Percentiles rank a stretch among this genome's conserved stretches.
Evolutionary conservation across 331 rosid species (phyloP).

Genomic region (Quercus lobata): DNA sequence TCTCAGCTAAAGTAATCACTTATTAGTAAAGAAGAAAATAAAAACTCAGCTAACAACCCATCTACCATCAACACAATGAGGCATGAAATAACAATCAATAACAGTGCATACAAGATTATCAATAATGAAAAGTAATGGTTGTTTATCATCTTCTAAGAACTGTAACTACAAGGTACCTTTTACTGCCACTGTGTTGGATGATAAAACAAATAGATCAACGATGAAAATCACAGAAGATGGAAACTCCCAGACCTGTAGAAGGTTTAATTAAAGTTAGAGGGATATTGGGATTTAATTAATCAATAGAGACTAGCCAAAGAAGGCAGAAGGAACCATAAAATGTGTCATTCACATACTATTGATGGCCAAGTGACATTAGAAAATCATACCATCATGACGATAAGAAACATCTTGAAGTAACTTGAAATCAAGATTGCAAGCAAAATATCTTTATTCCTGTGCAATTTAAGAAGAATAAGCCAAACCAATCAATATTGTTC

Average conservation of each 20-base stretch:
- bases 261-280: conserved; percentile 13
- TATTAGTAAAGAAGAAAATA: background rate
- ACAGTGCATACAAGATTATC: background rate
- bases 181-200: conserved; percentile 78
- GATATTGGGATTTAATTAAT: background rate
- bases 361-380: background rate
- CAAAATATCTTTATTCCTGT: conserved; percentile 58
- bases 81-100: background rate
- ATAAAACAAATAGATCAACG: conserved; percentile 70
- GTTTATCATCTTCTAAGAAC: background rate
- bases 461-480: conserved; percentile 20
- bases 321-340: background rate
- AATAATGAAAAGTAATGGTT: background rate
- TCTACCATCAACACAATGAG: background rate
- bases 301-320: background rate
- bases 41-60: background rate
- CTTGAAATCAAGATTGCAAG: conserved; percentile 74
- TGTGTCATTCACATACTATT: background rate
- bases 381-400: conserved; percentile 70
- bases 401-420: conserved; percentile 83
- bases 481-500: conserved; percentile 1
- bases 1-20: background rate
- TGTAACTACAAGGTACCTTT: conserved; percentile 49
- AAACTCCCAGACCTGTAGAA: conserved; percentile 84
- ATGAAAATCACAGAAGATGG: conserved; percentile 75